A percentile compares a stretch with the other conserved stretches of the same genome.
Evolutionary conservation across 495 filamentous ascomycete species (phyloP).

Genomic region (Trichocladium uniseriatum): DNA sequence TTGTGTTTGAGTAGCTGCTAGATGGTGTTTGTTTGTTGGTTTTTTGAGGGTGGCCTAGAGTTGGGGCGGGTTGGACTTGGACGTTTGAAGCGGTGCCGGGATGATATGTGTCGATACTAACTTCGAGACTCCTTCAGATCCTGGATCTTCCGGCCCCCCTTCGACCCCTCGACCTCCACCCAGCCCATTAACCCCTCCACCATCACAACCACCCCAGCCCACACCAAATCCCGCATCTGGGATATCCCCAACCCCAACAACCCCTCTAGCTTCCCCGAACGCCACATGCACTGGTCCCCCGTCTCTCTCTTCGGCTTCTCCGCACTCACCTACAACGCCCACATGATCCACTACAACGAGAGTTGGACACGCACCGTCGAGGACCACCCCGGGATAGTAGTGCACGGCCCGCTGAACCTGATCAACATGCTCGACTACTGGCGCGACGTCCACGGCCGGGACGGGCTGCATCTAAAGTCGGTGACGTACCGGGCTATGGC

Average conservation of each 20-base stretch:
- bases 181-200: no score
- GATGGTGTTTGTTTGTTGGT: no score
- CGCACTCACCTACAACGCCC: conserved; percentile 62
- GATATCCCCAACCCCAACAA: conserved; percentile 5
- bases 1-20: no score
- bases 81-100: no score
- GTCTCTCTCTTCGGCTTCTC: conserved; percentile 61
- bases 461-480: conserved; percentile 13
- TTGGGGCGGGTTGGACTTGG: no score
- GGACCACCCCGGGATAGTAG: conserved; percentile 49
- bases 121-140: no score
- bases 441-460: conserved; percentile 38
- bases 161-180: conserved; percentile 6
- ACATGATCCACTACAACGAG: conserved; percentile 62
- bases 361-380: conserved; percentile 51
- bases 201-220: conserved; percentile 1
- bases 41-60: no score
- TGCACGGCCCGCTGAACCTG: conserved; percentile 56
- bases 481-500: conserved; percentile 49
- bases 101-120: neutral
- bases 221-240: conserved; percentile 7
- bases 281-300: conserved; percentile 43
- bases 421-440: conserved; percentile 57
- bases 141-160: conserved; percentile 46
- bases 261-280: conserved; percentile 4